Evolutionary conservation across 2,329 filamentous ascomycete genomes (phyloP), one percentile per base, ranked within the genome.

Genomic region (Camillea tinctor): DNA sequence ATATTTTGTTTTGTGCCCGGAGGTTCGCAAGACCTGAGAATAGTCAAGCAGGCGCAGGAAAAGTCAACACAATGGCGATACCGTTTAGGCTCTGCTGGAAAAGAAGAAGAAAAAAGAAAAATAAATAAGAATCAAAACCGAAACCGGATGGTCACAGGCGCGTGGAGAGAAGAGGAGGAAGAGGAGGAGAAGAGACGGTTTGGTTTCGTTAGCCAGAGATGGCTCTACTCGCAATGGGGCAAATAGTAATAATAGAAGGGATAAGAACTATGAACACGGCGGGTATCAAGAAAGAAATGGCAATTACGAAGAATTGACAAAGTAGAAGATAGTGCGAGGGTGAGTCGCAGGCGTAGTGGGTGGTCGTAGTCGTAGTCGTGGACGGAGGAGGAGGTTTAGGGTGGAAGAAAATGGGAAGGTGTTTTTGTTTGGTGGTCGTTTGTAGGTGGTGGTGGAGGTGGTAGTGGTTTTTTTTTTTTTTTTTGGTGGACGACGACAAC

Each of bases 201-300:
- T n/a, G n/a, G 48, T 24, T 54, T 56, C 40, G 48, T 40, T 54
- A 56, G 59, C 59, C 57, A 64, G 60, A 62, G 60, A 62, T 65
- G 60, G 66, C 61, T 66, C 64, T 62, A 56, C 54, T 57, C 56
- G 30, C 54, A 49, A 44, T 44, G 13, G 36, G 36, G 13, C 36
- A 44, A 26, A n/a, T 30, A 30, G 13, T 26, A 40, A 54, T 57
- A 58, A 36, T 55, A 48, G 55, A 56, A 60, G 50, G 59, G 60
- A 58, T 61, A 54, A 58, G 24, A 30, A 55, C 58, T 61, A 55
- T 59, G 49, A 59, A 63, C 30, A 62, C 58, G 55, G 57, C 55
- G 57, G 60, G 56, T 61, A 64, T 59, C 60, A 62, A 60, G 60
- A 66, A 61, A 60, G 64, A 64, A 66, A 59, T 55, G 65, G 65